A percentile compares a stretch with the other conserved stretches of the same genome.
Conservation (phyloP, 139 green algal genomes). For the Yamagishiella unicocca region DNA sequence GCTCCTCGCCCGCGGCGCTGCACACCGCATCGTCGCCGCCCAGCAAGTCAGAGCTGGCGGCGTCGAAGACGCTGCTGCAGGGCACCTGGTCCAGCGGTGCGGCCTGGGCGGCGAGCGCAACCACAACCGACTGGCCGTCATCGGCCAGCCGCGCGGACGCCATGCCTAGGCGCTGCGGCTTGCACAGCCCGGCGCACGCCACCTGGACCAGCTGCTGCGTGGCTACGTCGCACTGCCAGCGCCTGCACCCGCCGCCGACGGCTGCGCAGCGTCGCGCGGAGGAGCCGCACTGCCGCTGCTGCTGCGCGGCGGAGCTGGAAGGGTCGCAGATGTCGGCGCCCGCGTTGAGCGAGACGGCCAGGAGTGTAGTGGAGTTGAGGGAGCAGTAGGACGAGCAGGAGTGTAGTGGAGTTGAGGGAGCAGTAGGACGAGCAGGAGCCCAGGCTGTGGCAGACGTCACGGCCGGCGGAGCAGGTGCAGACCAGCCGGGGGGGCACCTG, state of each 20-base stretch:
- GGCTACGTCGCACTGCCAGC: not conserved
- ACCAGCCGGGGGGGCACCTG: not conserved
- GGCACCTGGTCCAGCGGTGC: not conserved
- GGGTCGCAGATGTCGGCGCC: not conserved
- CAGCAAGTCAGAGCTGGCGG: not conserved
- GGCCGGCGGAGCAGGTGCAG: not conserved
- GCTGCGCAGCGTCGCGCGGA: too few relatives aligned
- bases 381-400: too few relatives aligned
- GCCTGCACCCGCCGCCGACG: too few relatives aligned
- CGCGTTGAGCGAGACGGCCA: too few relatives aligned
- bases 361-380: not conserved
- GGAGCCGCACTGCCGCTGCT: too few relatives aligned
- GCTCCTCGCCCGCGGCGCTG: not conserved
- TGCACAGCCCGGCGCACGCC: not conserved
- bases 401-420: not conserved
- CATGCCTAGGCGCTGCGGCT: not conserved
- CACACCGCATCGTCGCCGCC: not conserved
- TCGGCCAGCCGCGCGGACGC: not conserved
- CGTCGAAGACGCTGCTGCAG: not conserved
- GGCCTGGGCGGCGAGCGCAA: not conserved
- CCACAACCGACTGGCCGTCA: not conserved
- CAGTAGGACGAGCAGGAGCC: slow-evolving; percentile 8
- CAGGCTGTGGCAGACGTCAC: not conserved
- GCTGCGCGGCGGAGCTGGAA: not conserved
- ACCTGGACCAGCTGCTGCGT: not conserved